Base-by-base conservation (phyloP, 768 basidiomycete species). In the Daedaleopsis nitida region DNA sequence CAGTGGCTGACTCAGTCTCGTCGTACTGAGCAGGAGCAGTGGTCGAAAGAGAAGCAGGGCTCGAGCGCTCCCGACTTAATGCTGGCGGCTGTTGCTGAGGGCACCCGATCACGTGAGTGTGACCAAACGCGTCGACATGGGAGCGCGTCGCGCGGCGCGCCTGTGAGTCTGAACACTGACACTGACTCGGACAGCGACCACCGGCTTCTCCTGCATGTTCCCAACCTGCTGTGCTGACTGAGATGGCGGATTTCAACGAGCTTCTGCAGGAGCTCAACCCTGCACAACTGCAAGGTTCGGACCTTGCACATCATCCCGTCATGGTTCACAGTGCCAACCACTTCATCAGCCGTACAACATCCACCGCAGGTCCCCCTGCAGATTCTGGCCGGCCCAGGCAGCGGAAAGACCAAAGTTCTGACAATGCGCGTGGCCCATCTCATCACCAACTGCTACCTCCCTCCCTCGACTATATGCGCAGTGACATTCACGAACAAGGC, bases 401-500 rank as follows among this genome's bases (percentile, higher is more conserved):
- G 89, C 67, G 91, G 89, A 23, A 89, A 89, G 70, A 89, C 87
- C 0, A 87, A 83, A 72, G 86, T 90, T 24, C 71, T 91, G 24
- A 89, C 86, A 5, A 83, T 85, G 51, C 81, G 90, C 16, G 86
- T 91, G 49, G 88, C 85, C 4, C 77, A 89, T 69, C 75, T 92
- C 21, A 85, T 91, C 52, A 70, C 83, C 7, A 71, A 79, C 32
- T 82, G 86, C 66, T 66, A 66, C 24, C 68, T 88, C 11, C 69
- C 78, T 12, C 83, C 89, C 1, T 76, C 78, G 5, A 77, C 83
- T 17, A 88, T 92, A 73, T 89, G 87, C 67, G 87, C 88, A 2
- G 89, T 95, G 12, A 96, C 85, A 0, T 96, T 95, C 72, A 94
- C 93, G 11, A 94, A 94, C 76, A 93, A 93, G 73, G 92, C 93